These are phyloP conservation scores for Saccharomycopsis sp. DNA, from an alignment of 805 yeast genomes.

Conservation along the genomic window DNA sequence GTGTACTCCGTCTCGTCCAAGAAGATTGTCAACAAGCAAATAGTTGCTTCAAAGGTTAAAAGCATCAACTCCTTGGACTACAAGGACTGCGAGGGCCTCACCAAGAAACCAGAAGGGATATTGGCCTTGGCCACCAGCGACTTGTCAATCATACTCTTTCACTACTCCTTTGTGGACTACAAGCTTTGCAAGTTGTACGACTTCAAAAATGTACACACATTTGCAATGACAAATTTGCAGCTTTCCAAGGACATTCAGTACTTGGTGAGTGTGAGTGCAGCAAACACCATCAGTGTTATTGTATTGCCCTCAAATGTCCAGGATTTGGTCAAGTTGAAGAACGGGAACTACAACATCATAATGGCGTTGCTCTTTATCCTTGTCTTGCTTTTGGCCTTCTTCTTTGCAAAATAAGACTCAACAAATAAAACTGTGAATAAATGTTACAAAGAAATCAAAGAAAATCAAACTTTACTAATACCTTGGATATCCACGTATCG, in stretches of 20 bases:
- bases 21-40: neutral
- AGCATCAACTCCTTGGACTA: slow-evolving; percentile 16
- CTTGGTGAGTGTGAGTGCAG: slow-evolving; percentile 70
- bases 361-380: neutral
- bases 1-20: slow-evolving; percentile 2
- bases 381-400: neutral
- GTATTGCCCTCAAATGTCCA: slow-evolving; percentile 46
- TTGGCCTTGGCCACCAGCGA: slow-evolving; percentile 18
- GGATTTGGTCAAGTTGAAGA: slow-evolving; percentile 6
- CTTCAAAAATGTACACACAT: slow-evolving; percentile 57
- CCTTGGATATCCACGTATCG: no score
- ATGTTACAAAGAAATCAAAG: no score
- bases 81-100: neutral
- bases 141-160: slow-evolving; percentile 10
- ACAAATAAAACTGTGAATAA: no score
- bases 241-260: slow-evolving; percentile 59
- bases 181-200: slow-evolving; percentile 34
- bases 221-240: slow-evolving; percentile 55
- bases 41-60: slow-evolving; percentile 10
- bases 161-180: slow-evolving; percentile 26
- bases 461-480: no score
- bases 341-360: neutral
- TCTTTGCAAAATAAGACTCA: neutral
- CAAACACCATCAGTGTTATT: slow-evolving; percentile 59
- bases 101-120: slow-evolving; percentile 4